phyloP scores from a whole-genome alignment of 352 stramenopile species.

The Globisporangium lucens region DNA sequence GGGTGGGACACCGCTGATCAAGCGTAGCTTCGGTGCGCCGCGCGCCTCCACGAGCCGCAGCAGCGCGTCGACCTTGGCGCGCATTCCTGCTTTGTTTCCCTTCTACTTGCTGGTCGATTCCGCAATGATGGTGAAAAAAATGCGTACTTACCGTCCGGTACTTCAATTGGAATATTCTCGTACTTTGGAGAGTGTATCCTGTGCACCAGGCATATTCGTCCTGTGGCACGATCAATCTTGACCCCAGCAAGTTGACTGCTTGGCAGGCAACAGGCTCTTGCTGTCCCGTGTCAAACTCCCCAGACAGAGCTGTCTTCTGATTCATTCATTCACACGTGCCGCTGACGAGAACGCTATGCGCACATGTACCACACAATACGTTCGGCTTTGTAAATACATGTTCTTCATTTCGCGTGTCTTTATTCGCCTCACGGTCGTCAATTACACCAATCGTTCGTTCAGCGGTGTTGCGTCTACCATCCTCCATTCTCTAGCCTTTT shows the following conservation, averaged over 20 bases:
- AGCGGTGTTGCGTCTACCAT: background rate
- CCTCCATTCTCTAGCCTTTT: background rate
- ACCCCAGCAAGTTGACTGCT: no score
- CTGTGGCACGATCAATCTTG: no score
- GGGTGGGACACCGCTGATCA: background rate
- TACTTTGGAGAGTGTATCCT: background rate
- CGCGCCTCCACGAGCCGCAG: constrained; percentile 33
- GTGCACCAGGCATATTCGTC: no score
- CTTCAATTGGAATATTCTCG: background rate
- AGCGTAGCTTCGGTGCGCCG: constrained; percentile 14
- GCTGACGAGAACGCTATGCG: background rate
- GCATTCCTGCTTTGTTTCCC: constrained; percentile 2
- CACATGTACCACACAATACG: background rate
- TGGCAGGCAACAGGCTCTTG: no score
- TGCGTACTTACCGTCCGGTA: background rate
- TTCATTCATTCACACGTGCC: no score
- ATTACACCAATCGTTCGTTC: background rate
- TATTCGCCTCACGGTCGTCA: constrained; percentile 9
- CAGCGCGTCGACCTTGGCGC: constrained; percentile 32
- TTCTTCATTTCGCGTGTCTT: constrained; percentile 6
- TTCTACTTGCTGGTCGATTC: background rate
- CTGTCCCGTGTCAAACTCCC: no score
- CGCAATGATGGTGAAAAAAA: background rate
- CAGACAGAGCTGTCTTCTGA: no score
- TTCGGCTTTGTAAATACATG: constrained; percentile 5